Percentiles rank a stretch among this genome's conserved stretches.
Evolutionary conservation across 1,139 yeast genomes (phyloP).

Genomic region (Magnusiomyces magnusii): DNA sequence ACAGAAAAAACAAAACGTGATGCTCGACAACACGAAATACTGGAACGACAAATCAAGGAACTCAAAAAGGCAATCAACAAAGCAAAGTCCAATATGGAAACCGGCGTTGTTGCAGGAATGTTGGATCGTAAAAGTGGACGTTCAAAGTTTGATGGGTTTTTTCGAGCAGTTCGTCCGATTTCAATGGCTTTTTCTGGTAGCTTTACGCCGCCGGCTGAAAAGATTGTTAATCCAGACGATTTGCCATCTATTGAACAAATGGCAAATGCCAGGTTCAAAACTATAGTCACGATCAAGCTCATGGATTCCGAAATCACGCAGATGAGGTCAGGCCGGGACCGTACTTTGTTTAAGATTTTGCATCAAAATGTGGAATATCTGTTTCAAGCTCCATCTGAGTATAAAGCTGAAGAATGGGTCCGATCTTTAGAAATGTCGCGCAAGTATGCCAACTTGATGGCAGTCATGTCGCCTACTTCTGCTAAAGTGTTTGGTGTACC

Average conservation of each 20-base stretch:
- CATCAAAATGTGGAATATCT: slow-evolving; percentile 45
- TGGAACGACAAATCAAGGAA: slow-evolving; percentile 38
- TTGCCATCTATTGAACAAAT: slow-evolving; percentile 48
- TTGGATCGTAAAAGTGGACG: slow-evolving; percentile 24
- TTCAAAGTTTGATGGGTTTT: slow-evolving; percentile 32
- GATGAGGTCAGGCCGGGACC: slow-evolving; percentile 23
- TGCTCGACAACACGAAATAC: slow-evolving; percentile 37
- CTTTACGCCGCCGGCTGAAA: slow-evolving; percentile 26
- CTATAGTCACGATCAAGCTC: slow-evolving; percentile 50
- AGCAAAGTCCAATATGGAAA: not conserved
- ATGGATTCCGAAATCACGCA: slow-evolving; percentile 34
- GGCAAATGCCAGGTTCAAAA: slow-evolving; percentile 46
- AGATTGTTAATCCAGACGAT: slow-evolving; percentile 45
- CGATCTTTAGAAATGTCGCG: slow-evolving; percentile 38
- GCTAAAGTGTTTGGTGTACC: slow-evolving; percentile 84
- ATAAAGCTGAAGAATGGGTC: slow-evolving; percentile 73
- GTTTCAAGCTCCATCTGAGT: slow-evolving; percentile 61
- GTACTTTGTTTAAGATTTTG: slow-evolving; percentile 51
- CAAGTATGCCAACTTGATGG: slow-evolving; percentile 37
- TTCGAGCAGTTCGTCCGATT: slow-evolving; percentile 38
- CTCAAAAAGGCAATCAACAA: slow-evolving; percentile 24
- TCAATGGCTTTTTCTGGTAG: slow-evolving; percentile 35
- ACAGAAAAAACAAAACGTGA: slow-evolving; percentile 47
- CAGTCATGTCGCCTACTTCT: slow-evolving; percentile 25
- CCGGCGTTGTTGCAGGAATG: not conserved